Conservation (phyloP, 2,329 filamentous ascomycete genomes). For the Magnaporthiopsis rhizophila region DNA sequence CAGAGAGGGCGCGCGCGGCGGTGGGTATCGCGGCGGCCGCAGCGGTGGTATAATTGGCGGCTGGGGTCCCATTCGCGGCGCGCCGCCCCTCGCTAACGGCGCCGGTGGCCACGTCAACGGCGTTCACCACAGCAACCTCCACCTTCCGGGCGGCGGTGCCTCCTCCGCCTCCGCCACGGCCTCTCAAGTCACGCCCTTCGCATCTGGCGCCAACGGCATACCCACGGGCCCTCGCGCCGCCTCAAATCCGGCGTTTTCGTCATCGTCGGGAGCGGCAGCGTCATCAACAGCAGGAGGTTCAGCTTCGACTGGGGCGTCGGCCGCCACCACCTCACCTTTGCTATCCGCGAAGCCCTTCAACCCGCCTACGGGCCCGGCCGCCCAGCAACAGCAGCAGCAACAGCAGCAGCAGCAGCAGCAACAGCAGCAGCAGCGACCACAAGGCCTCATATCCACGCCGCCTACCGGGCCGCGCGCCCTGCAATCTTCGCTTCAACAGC, state of each 20-base stretch:
- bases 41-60: slow-evolving; percentile 22
- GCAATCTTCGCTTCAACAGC: not conserved
- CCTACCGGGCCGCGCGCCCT: slow-evolving; percentile 25
- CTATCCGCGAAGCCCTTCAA: slow-evolving; percentile 41
- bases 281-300: not conserved
- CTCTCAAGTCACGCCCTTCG: slow-evolving; percentile 22
- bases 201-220: slow-evolving; percentile 27
- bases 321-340: slow-evolving; percentile 25
- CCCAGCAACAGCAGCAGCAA: slow-evolving; percentile 20
- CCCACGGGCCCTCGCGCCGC: slow-evolving; percentile 40
- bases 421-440: not conserved
- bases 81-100: not conserved
- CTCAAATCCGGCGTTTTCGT: not conserved
- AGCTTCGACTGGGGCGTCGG: not conserved
- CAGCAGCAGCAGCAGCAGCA: too few species aligned
- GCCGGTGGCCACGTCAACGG: not conserved
- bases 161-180: not conserved
- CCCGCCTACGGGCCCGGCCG: slow-evolving; percentile 46
- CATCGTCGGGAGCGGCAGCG: not conserved
- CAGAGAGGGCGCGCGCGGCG: slow-evolving; percentile 34
- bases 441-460: not conserved
- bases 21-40: slow-evolving; percentile 37
- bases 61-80: slow-evolving; percentile 8
- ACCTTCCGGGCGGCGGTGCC: not conserved
- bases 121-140: not conserved